phyloP scores from a whole-genome alignment of 441 rosid genomes.

The Theobroma grandiflorum region DNA sequence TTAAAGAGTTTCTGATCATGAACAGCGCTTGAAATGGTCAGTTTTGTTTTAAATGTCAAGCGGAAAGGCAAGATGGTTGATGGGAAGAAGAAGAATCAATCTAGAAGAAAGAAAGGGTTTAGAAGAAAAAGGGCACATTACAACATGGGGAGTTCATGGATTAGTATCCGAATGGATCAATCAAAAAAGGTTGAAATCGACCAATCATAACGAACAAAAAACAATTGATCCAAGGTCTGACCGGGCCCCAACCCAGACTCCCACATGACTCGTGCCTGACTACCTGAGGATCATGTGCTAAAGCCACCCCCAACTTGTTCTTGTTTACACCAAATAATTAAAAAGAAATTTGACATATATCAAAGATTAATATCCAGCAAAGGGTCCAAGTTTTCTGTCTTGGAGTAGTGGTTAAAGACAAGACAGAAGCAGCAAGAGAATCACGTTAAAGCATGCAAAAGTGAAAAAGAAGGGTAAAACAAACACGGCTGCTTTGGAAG shows the following conservation, averaged over 20 bases:
- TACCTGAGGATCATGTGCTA: constrained; percentile 30
- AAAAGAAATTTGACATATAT: too few species aligned
- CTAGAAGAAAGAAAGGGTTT: not conserved
- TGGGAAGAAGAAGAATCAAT: not conserved
- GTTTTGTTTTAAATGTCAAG: not conserved
- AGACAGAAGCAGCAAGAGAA: constrained; percentile 14
- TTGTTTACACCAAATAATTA: not conserved
- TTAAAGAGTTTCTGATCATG: not conserved
- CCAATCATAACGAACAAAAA: not conserved
- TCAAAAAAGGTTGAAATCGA: not conserved
- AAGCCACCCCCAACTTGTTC: constrained; percentile 12
- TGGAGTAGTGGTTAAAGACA: not conserved
- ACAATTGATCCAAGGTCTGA: not conserved
- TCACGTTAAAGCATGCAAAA: constrained; percentile 38
- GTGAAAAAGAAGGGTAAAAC: not conserved
- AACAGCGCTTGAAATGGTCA: not conserved
- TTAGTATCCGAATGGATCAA: not conserved
- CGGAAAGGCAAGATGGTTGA: not conserved
- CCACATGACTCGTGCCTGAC: constrained; percentile 28
- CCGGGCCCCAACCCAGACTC: constrained; percentile 17
- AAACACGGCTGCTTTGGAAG: not conserved
- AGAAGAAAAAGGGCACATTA: not conserved
- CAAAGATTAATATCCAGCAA: not conserved
- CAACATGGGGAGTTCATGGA: not conserved
- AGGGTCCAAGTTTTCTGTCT: not conserved